phyloP scores from a whole-genome alignment of 257 asterid species.

The Solanum chaucha region DNA sequence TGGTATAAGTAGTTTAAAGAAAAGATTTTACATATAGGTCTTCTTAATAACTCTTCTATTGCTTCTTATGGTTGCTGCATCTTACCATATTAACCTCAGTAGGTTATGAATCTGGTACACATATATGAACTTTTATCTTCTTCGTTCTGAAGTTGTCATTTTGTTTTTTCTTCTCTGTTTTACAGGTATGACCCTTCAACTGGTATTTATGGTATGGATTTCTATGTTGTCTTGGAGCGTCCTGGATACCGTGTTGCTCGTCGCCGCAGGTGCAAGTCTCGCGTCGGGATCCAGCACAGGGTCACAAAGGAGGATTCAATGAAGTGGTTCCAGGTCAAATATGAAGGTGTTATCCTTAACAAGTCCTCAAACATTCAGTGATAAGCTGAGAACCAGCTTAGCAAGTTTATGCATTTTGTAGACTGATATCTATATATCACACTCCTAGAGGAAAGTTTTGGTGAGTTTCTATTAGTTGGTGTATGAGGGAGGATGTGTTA shows the following conservation, averaged over 20 bases:
- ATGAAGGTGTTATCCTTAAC: constrained; percentile 74
- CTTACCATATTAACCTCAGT: background rate
- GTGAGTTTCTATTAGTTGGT: background rate
- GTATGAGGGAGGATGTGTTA: background rate
- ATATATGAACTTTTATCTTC: background rate
- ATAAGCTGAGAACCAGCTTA: background rate
- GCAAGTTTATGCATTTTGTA: background rate
- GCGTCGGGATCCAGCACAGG: constrained; percentile 75
- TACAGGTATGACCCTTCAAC: constrained; percentile 72
- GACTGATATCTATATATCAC: background rate
- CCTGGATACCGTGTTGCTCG: constrained; percentile 78
- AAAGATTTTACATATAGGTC: too few species aligned
- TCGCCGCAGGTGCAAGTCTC: constrained; percentile 71
- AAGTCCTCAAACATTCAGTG: constrained; percentile 42
- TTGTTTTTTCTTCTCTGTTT: background rate
- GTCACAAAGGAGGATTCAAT: constrained; percentile 67
- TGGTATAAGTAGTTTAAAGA: too few species aligned
- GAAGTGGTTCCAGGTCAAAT: constrained; percentile 79
- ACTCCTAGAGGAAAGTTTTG: constrained; percentile 1
- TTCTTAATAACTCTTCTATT: too few species aligned
- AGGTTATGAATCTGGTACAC: background rate
- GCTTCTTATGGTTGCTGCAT: background rate
- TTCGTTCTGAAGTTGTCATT: background rate
- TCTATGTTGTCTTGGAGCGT: constrained; percentile 58
- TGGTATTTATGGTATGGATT: constrained; percentile 81